Conservation (phyloP, 768 basidiomycete species). For the Mycena maculata region DNA sequence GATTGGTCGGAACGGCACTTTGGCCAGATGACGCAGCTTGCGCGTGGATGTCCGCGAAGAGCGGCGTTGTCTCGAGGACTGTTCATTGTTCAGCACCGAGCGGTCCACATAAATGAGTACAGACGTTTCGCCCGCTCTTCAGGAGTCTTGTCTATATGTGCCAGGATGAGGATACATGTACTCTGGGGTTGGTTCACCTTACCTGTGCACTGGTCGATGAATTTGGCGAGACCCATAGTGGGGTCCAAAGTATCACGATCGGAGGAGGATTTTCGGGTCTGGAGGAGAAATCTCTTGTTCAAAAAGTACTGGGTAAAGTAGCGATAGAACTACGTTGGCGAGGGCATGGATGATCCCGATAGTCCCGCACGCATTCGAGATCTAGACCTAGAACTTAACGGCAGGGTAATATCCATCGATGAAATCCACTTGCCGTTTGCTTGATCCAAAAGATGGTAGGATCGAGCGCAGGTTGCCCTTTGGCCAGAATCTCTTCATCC, state of each 20-base stretch:
- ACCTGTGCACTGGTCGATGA: slow-evolving; percentile 76
- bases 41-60: slow-evolving; percentile 84
- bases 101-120: neutral
- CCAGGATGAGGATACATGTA: neutral
- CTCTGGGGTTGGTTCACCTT: neutral
- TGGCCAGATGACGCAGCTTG: slow-evolving; percentile 79
- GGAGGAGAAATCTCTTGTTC: neutral
- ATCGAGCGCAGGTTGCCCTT: slow-evolving; percentile 62
- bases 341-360: slow-evolving; percentile 88
- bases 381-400: slow-evolving; percentile 54
- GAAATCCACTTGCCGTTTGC: slow-evolving; percentile 75
- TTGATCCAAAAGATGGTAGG: slow-evolving; percentile 87
- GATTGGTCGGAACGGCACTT: slow-evolving; percentile 68
- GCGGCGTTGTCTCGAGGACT: slow-evolving; percentile 76
- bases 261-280: too few species aligned
- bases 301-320: neutral
- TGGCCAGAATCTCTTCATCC: slow-evolving; percentile 63
- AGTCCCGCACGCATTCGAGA: slow-evolving; percentile 88
- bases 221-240: slow-evolving; percentile 74
- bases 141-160: slow-evolving; percentile 69
- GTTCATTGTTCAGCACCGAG: neutral
- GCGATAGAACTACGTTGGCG: slow-evolving; percentile 70
- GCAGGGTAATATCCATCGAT: neutral
- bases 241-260: slow-evolving; percentile 64
- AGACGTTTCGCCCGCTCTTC: slow-evolving; percentile 71